Evolutionary conservation across 805 yeast species (phyloP).

Genomic region (Yarrowia yakushimensis): DNA sequence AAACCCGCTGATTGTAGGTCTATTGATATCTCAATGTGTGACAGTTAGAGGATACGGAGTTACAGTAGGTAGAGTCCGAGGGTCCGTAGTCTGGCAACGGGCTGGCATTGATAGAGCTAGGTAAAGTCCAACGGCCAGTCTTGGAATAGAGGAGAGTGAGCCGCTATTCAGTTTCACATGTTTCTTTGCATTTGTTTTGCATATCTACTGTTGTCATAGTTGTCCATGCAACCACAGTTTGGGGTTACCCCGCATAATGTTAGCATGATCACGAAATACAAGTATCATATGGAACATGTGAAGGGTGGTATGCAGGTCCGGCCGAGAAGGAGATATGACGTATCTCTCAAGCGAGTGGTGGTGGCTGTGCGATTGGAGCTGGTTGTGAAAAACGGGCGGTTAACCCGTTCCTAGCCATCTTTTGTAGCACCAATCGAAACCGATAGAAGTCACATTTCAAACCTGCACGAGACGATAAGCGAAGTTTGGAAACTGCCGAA

Average conservation of each 20-base stretch:
- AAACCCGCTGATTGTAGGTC: too few relatives aligned
- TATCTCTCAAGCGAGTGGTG: not conserved
- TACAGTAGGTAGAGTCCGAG: too few relatives aligned
- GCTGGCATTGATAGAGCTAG: not conserved
- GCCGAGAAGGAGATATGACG: slow-evolving; percentile 6
- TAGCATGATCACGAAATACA: slow-evolving; percentile 6
- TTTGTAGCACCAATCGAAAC: not conserved
- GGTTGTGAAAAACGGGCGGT: too few relatives aligned
- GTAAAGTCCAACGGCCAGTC: not conserved
- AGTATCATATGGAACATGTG: slow-evolving; percentile 23
- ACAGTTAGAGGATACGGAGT: too few relatives aligned
- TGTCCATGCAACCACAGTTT: not conserved
- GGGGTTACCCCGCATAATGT: slow-evolving; percentile 15
- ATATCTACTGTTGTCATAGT: not conserved
- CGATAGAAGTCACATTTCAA: not conserved
- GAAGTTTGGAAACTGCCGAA: not conserved
- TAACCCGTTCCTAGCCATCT: too few relatives aligned
- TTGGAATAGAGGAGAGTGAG: not conserved
- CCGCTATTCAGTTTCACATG: not conserved
- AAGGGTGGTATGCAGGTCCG: slow-evolving; percentile 24
- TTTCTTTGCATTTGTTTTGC: not conserved
- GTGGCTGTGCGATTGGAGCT: not conserved
- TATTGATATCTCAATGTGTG: too few relatives aligned
- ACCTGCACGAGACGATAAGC: too few relatives aligned
- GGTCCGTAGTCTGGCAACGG: not conserved